Evolutionary conservation across 768 basidiomycete species (phyloP).

Genomic region (Galerina sulciceps): DNA sequence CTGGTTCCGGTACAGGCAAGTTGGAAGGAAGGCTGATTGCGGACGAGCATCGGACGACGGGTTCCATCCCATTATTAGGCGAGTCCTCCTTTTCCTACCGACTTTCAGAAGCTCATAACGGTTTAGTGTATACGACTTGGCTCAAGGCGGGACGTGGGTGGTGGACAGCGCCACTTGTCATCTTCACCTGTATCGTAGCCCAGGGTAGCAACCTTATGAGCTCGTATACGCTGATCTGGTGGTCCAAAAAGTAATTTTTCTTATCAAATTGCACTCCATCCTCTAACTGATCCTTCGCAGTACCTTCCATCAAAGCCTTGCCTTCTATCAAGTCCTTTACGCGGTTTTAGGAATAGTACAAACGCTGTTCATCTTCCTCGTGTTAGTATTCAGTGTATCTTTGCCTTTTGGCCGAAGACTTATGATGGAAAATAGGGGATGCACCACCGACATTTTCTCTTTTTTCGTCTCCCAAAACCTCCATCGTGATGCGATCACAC

Average conservation of each 20-base stretch:
- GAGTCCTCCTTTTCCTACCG: constrained; percentile 1
- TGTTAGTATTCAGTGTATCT: constrained; percentile 39
- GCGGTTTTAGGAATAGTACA: constrained; percentile 64
- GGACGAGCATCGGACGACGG: constrained; percentile 65
- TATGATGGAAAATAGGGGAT: constrained; percentile 40
- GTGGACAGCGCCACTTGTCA: constrained; percentile 53
- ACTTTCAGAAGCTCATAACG: not conserved
- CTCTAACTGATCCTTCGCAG: constrained; percentile 25
- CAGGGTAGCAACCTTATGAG: constrained; percentile 65
- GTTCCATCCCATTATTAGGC: constrained; percentile 59
- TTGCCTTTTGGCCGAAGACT: not conserved
- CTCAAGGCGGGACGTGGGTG: constrained; percentile 56
- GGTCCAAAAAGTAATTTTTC: constrained; percentile 59
- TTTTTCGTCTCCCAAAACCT: constrained; percentile 65
- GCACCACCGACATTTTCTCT: constrained; percentile 58
- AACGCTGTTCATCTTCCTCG: constrained; percentile 54
- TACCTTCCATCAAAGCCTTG: constrained; percentile 49
- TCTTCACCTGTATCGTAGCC: constrained; percentile 57
- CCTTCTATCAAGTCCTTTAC: constrained; percentile 70
- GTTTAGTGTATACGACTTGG: constrained; percentile 61
- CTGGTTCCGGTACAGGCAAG: constrained; percentile 57
- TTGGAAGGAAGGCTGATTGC: constrained; percentile 69
- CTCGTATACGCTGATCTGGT: constrained; percentile 75
- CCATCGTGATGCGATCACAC: constrained; percentile 56
- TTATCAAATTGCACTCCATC: not conserved